A percentile compares a stretch with the other conserved stretches of the same genome.
phyloP scores from a whole-genome alignment of 78 protist genomes.

The Isochrysis galbana region DNA sequence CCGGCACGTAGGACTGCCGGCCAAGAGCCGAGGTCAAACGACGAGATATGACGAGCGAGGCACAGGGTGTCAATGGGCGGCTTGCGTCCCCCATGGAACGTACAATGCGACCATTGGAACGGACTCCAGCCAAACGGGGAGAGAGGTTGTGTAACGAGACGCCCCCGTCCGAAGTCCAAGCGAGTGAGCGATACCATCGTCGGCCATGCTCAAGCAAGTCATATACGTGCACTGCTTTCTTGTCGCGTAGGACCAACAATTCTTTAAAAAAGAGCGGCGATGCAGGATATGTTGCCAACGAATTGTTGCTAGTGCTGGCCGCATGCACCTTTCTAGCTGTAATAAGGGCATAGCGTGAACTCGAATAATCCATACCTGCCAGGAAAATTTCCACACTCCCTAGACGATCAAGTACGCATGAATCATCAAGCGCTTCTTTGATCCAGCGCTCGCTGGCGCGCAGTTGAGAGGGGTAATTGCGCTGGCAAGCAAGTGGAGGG shows the following conservation, averaged over 20 bases:
- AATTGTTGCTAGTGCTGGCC: no score
- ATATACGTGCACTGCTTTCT: constrained; percentile 17
- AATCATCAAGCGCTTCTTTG: neutral
- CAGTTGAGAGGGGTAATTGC: neutral
- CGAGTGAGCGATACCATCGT: neutral
- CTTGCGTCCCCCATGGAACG: neutral
- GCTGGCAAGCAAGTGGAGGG: neutral
- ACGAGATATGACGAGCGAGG: neutral
- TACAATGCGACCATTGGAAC: neutral
- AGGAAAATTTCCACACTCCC: neutral
- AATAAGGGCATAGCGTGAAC: neutral
- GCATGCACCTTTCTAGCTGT: no score
- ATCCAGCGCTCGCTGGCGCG: neutral
- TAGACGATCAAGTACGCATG: neutral
- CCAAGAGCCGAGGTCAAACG: neutral
- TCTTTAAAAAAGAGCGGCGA: neutral
- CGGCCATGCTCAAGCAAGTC: constrained; percentile 10
- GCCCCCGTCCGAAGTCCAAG: constrained; percentile 2
- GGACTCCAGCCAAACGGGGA: neutral
- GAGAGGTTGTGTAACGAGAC: neutral
- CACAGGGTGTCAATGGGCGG: neutral
- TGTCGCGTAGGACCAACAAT: constrained; percentile 5
- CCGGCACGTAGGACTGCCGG: constrained; percentile 16
- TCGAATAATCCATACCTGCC: neutral
- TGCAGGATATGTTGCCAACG: neutral